Evolutionary conservation across 257 asterid species (phyloP), one percentile per base, ranked within the genome.

Genomic region (Phtheirospermum japonicum): DNA sequence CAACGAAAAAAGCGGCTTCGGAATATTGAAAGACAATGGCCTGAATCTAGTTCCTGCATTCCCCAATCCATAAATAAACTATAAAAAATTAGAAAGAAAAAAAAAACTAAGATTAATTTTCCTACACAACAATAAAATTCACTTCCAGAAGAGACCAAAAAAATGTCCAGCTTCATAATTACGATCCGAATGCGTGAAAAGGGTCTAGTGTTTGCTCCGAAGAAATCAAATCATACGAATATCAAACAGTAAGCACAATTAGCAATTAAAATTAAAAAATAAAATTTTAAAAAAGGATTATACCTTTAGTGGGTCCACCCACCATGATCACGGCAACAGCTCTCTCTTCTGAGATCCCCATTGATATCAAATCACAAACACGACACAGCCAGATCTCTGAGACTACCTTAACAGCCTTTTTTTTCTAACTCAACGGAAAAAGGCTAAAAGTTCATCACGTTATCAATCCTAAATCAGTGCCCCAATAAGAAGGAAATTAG

Each of bases 231-330:
- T n/a, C n/a, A n/a, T n/a, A n/a, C n/a, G n/a, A n/a, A n/a, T n/a
- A n/a, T n/a, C n/a, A n/a, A n/a, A n/a, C n/a, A n/a, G n/a, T 18
- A 36, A 17, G 30, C 63, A 33, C 17, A 16, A 16, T 9, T 10
- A 17, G 45, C 12, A 57, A 37, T 46, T 57, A 11, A 13, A 56
- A 36, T 18, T n/a, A 8, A 9, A 26, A 57, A 18, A 2, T 2
- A 14, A 16, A 5, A 7, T 12, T 13, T 12, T 13, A 23, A 42
- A 33, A 5, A 33, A 66, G 53, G 46, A 30, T 42, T 36, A 39
- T 48, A 86, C 89, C 95, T 82, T 86, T 86, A 69, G 92, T 86
- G 58, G 95, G 95, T 7, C 95, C 95, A 39, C 95, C 95, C 57
- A 86, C 89, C 95, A 86, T 86, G 82, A 86, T 83, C 74, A 86